Percentiles rank a stretch among this genome's conserved stretches.
Evolutionary conservation across 75 land plant genomes (phyloP).

Genomic region (Gnetum montanum): DNA sequence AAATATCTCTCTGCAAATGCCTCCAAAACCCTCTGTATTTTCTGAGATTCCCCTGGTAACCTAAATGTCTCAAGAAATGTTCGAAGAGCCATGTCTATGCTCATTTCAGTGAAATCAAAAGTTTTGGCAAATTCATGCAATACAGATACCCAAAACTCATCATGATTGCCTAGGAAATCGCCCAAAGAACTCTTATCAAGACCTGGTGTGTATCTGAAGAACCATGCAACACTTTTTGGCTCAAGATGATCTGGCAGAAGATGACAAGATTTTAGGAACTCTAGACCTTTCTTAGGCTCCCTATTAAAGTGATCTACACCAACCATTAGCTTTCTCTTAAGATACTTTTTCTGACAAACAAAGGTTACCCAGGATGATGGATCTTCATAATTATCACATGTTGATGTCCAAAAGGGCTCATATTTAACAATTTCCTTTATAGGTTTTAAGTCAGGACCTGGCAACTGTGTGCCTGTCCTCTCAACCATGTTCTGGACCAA

Average conservation of each 20-base stretch:
- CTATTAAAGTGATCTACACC: conserved; percentile 85
- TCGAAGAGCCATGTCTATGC: conserved; percentile 73
- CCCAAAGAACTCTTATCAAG: conserved; percentile 76
- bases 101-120: conserved; percentile 69
- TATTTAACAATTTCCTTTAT: conserved; percentile 34
- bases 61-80: conserved; percentile 81
- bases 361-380: conserved; percentile 57
- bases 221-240: conserved; percentile 63
- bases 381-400: conserved; percentile 30
- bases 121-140: conserved; percentile 72
- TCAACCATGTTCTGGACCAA: conserved; percentile 74
- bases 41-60: conserved; percentile 91
- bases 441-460: not conserved
- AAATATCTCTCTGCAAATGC: conserved; percentile 86
- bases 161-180: conserved; percentile 80
- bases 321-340: conserved; percentile 71
- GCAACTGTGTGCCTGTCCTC: conserved; percentile 8
- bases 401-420: conserved; percentile 70
- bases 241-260: conserved; percentile 70
- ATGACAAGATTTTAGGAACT: conserved; percentile 51
- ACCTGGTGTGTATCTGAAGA: conserved; percentile 76
- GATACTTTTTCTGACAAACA: conserved; percentile 49
- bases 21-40: conserved; percentile 85
- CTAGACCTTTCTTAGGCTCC: conserved; percentile 93
- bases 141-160: conserved; percentile 69